phyloP scores from a whole-genome alignment of 2,329 filamentous ascomycete species.

The Arthrobotrys pseudoclavata region DNA sequence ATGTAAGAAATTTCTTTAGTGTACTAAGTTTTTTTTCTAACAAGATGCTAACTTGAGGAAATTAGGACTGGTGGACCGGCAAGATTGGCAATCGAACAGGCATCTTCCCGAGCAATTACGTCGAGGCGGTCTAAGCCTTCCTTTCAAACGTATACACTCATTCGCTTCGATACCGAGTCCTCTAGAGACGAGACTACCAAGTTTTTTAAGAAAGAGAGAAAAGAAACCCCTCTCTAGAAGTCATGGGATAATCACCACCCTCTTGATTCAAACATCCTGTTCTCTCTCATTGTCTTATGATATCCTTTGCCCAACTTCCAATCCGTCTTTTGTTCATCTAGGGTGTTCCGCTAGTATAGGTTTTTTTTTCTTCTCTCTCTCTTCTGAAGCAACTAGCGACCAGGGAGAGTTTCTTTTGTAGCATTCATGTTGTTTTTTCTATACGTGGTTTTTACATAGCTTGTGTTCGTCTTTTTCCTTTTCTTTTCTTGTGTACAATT shows the following conservation, averaged over 20 bases:
- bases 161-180: neutral
- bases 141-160: neutral
- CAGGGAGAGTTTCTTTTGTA: constrained; percentile 6
- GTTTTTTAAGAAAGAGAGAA: neutral
- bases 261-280: neutral
- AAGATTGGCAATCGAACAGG: constrained; percentile 86
- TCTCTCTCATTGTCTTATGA: neutral
- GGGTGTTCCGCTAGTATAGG: constrained; percentile 16
- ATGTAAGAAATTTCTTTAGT: constrained; percentile 69
- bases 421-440: neutral
- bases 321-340: neutral
- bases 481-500: constrained; percentile 22
- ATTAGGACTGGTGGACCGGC: constrained; percentile 77
- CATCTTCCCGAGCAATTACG: constrained; percentile 78
- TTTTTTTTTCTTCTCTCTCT: neutral
- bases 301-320: neutral
- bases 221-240: neutral
- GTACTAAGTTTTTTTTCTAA: neutral
- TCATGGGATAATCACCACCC: neutral
- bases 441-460: constrained; percentile 13
- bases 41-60: constrained; percentile 36
- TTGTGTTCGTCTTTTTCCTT: neutral
- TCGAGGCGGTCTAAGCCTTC: constrained; percentile 63
- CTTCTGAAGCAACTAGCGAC: neutral
- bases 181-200: neutral